Percentiles rank a stretch among this genome's conserved stretches.
Evolutionary conservation across 352 stramenopile species (phyloP).

Genomic region (Globisporangium paroecandrum): DNA sequence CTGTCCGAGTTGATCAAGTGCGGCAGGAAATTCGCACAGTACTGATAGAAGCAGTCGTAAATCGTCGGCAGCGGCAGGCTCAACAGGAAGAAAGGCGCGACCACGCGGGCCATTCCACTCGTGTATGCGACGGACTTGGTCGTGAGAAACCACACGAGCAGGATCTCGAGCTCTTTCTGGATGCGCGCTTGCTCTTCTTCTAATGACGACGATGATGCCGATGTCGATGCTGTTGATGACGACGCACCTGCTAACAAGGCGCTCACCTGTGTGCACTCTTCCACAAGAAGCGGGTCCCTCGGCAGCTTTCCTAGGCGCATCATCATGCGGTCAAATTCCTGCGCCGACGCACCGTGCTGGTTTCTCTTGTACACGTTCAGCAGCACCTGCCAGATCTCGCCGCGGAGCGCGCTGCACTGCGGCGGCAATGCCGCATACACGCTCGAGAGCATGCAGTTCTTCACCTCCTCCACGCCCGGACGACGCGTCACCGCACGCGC

Average conservation of each 20-base stretch:
- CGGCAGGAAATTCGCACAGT: conserved; percentile 66
- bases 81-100: conserved; percentile 70
- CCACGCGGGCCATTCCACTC: conserved; percentile 69
- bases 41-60: conserved; percentile 88
- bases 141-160: conserved; percentile 79
- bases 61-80: conserved; percentile 70
- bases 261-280: conserved; percentile 53
- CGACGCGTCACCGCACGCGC: conserved; percentile 60
- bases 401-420: conserved; percentile 44
- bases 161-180: conserved; percentile 65
- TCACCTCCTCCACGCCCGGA: conserved; percentile 68
- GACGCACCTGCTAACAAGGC: conserved; percentile 25
- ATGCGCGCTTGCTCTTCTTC: conserved; percentile 26
- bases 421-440: conserved; percentile 50
- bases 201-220: neutral
- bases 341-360: conserved; percentile 59
- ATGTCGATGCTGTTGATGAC: neutral
- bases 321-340: conserved; percentile 77
- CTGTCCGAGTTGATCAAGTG: conserved; percentile 60
- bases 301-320: conserved; percentile 58
- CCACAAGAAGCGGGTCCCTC: conserved; percentile 51
- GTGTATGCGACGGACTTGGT: conserved; percentile 77
- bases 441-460: conserved; percentile 50
- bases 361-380: conserved; percentile 80
- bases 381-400: conserved; percentile 80